Conservation (phyloP, 148 eudicot genomes). For the Drosera capensis region DNA sequence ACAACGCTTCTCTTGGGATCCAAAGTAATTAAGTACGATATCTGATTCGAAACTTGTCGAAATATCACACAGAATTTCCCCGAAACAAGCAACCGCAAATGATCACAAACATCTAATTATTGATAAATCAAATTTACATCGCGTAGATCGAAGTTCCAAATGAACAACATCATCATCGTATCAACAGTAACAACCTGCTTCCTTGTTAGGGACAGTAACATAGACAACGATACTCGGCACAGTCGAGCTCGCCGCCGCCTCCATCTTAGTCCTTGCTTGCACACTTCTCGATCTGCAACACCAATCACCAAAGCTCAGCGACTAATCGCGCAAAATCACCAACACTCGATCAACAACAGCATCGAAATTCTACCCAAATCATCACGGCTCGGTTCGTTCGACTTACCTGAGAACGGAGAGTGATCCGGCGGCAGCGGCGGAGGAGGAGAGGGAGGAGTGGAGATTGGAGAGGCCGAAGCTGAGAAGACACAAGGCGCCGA, state of each 20-base stretch:
- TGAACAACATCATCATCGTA: too few relatives aligned
- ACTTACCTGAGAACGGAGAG: conserved; percentile 19
- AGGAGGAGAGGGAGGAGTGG: conserved; percentile 28
- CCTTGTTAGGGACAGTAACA: conserved; percentile 86
- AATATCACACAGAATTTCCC: too few relatives aligned
- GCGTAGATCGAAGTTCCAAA: not conserved
- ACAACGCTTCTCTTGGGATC: too few relatives aligned
- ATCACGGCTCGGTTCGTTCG: too few relatives aligned
- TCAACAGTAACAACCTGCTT: conserved; percentile 40
- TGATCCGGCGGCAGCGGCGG: conserved; percentile 24
- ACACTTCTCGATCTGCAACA: conserved; percentile 29
- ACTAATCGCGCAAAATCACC: not conserved
- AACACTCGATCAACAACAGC: not conserved
- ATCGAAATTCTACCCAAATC: too few relatives aligned
- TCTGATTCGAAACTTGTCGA: too few relatives aligned
- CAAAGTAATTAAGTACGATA: too few relatives aligned
- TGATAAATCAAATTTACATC: too few relatives aligned
- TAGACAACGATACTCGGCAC: conserved; percentile 94
- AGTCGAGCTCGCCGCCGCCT: conserved; percentile 38
- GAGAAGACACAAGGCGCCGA: conserved; percentile 79
- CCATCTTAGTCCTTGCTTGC: conserved; percentile 25
- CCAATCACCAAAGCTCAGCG: not conserved
- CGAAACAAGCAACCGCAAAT: too few relatives aligned
- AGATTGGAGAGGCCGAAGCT: conserved; percentile 53
- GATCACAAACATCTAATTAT: too few relatives aligned